phyloP scores from a whole-genome alignment of 2,329 filamentous ascomycete genomes.

The Diaporthe helianthi region DNA sequence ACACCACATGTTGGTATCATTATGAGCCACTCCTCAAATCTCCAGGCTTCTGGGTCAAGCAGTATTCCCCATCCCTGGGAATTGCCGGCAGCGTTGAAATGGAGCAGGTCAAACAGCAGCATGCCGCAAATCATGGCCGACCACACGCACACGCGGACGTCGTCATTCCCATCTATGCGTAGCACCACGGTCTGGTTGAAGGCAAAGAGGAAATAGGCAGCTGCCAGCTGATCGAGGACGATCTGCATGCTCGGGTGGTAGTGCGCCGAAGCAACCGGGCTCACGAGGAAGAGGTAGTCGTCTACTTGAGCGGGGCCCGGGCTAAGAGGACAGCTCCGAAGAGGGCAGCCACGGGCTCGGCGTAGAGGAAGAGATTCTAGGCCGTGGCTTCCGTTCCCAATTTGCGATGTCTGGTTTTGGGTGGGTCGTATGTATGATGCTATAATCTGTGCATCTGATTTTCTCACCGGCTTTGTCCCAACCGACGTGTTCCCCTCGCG shows the following conservation, averaged over 20 bases:
- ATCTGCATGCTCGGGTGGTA: slow-evolving; percentile 38
- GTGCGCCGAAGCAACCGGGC: slow-evolving; percentile 24
- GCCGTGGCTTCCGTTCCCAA: neutral
- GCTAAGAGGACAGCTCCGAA: slow-evolving; percentile 36
- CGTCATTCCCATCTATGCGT: slow-evolving; percentile 36
- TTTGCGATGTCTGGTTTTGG: neutral
- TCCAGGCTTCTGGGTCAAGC: slow-evolving; percentile 42
- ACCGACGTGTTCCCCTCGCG: neutral
- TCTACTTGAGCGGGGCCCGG: slow-evolving; percentile 29
- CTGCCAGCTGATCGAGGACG: slow-evolving; percentile 41
- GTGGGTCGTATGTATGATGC: neutral
- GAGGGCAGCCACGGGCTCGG: slow-evolving; percentile 33
- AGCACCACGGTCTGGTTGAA: slow-evolving; percentile 42
- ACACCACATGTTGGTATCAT: slow-evolving; percentile 44
- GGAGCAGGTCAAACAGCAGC: slow-evolving; percentile 40
- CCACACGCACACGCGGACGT: slow-evolving; percentile 44
- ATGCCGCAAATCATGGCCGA: slow-evolving; percentile 38
- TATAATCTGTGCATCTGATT: neutral
- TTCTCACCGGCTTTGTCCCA: neutral
- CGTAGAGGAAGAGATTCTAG: slow-evolving; percentile 33
- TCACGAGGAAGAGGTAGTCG: slow-evolving; percentile 34
- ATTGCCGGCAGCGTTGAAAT: slow-evolving; percentile 44
- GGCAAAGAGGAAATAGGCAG: slow-evolving; percentile 42
- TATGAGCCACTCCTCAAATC: slow-evolving; percentile 47
- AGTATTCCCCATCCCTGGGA: slow-evolving; percentile 42